These are phyloP conservation scores for Pythium scleroteichum DNA, from an alignment of 352 stramenopile species.

Conservation along the genomic window DNA sequence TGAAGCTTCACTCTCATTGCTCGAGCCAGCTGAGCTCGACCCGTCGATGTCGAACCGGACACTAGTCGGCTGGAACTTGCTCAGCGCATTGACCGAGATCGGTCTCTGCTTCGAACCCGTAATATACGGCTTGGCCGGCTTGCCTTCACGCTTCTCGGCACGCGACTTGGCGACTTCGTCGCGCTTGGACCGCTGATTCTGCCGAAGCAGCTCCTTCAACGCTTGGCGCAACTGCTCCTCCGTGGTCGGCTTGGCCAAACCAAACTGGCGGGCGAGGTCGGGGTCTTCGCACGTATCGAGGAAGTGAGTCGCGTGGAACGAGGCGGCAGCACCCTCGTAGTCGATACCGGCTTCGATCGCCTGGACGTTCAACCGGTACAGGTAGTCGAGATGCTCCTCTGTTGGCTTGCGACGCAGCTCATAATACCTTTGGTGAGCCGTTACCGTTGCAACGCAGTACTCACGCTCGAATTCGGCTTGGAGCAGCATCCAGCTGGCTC, in stretches of 20 bases:
- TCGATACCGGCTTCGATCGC: neutral
- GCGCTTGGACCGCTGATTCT: neutral
- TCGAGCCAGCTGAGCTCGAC: neutral
- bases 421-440: too few relatives aligned
- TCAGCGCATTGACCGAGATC: slow-evolving; percentile 5
- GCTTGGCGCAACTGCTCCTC: neutral
- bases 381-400: too few relatives aligned
- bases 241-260: neutral
- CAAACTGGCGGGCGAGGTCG: slow-evolving; percentile 1
- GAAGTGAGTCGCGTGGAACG: slow-evolving; percentile 12
- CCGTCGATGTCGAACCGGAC: neutral
- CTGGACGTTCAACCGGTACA: too few relatives aligned
- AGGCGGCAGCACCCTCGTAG: neutral
- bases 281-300: slow-evolving; percentile 15
- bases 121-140: neutral
- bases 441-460: too few relatives aligned
- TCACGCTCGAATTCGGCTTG: too few relatives aligned
- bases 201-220: neutral
- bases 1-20: too few relatives aligned
- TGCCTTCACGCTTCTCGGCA: neutral
- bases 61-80: neutral
- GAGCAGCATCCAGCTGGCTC: too few relatives aligned
- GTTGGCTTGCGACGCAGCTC: too few relatives aligned
- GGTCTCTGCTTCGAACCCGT: slow-evolving; percentile 1
- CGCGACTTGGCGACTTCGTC: neutral